phyloP scores from a whole-genome alignment of 164 flowering plant genomes.

The Tetracentron sinense region DNA sequence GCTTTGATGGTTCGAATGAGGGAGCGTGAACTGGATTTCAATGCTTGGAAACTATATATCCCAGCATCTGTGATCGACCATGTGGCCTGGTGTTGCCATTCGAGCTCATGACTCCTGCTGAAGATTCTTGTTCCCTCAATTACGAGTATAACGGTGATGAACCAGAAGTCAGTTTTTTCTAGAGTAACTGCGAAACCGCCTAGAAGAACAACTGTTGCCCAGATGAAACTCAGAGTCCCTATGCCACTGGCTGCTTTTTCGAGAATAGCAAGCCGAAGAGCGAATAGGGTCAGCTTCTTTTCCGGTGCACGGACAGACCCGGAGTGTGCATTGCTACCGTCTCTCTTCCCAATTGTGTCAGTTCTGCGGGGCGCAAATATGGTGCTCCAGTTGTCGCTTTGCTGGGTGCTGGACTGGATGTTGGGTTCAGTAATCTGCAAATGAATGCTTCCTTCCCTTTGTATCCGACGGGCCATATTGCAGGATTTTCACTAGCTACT shows the following conservation, averaged over 20 bases:
- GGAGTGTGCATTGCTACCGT: constrained; percentile 34
- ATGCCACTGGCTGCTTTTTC: constrained; percentile 85
- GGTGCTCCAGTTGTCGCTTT: constrained; percentile 25
- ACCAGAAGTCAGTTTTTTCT: constrained; percentile 81
- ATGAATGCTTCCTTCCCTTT: constrained; percentile 24
- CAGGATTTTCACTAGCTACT: no score
- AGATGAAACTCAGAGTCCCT: constrained; percentile 87
- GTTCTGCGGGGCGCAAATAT: constrained; percentile 35
- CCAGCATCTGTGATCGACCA: constrained; percentile 81
- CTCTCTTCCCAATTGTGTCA: constrained; percentile 29
- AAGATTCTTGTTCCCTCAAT: constrained; percentile 85
- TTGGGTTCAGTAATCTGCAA: constrained; percentile 34
- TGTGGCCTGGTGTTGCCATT: constrained; percentile 92
- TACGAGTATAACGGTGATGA: constrained; percentile 62
- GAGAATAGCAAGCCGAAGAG: constrained; percentile 73
- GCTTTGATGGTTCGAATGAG: constrained; percentile 25
- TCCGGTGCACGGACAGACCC: constrained; percentile 60
- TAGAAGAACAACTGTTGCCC: constrained; percentile 97
- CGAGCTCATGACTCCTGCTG: constrained; percentile 93
- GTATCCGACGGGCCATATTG: constrained; percentile 15
- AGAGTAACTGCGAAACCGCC: constrained; percentile 92
- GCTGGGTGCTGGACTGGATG: no score
- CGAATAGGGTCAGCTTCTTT: constrained; percentile 82
- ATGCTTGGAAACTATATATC: constrained; percentile 57
- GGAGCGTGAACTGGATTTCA: constrained; percentile 47